Evolutionary conservation across 2,329 filamentous ascomycete genomes (phyloP).

Genomic region (Verticillium tricorpus): DNA sequence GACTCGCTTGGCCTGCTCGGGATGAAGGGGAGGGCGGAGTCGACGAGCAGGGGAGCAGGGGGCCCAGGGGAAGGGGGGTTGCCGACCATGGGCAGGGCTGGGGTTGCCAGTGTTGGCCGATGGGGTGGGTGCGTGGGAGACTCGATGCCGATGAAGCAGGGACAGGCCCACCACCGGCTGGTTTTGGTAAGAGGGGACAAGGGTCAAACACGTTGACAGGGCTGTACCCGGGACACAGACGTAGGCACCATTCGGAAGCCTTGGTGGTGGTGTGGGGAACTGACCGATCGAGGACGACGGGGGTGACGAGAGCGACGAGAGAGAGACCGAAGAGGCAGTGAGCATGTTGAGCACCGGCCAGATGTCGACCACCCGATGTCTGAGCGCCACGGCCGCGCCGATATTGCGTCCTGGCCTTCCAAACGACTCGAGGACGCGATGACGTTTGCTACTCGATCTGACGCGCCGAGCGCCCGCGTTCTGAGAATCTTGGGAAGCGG

Average conservation of each 20-base stretch:
- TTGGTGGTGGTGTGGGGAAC: slow-evolving; percentile 4
- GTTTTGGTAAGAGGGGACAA: slow-evolving; percentile 25
- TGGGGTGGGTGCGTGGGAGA: slow-evolving; percentile 31
- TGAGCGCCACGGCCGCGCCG: background rate
- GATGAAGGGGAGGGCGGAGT: slow-evolving; percentile 19
- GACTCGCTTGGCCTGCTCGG: slow-evolving; percentile 1
- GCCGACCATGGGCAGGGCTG: slow-evolving; percentile 18
- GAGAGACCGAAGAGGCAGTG: slow-evolving; percentile 6
- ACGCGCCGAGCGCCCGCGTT: background rate
- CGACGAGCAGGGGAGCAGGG: background rate
- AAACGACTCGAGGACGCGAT: background rate
- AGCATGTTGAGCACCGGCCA: background rate
- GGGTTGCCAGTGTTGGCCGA: slow-evolving; percentile 35
- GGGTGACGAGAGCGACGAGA: slow-evolving; percentile 6
- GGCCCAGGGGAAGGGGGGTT: background rate
- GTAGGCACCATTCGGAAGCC: slow-evolving; percentile 5
- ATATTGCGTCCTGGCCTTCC: background rate
- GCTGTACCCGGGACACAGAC: slow-evolving; percentile 16
- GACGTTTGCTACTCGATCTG: background rate
- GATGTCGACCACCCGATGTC: background rate
- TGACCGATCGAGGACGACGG: slow-evolving; percentile 5
- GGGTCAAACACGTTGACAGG: slow-evolving; percentile 21
- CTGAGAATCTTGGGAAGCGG: background rate
- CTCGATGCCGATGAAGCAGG: slow-evolving; percentile 25
- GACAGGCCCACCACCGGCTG: slow-evolving; percentile 19